phyloP scores from a whole-genome alignment of 768 basidiomycete species.

The Macrolepiota albuminosa region DNA sequence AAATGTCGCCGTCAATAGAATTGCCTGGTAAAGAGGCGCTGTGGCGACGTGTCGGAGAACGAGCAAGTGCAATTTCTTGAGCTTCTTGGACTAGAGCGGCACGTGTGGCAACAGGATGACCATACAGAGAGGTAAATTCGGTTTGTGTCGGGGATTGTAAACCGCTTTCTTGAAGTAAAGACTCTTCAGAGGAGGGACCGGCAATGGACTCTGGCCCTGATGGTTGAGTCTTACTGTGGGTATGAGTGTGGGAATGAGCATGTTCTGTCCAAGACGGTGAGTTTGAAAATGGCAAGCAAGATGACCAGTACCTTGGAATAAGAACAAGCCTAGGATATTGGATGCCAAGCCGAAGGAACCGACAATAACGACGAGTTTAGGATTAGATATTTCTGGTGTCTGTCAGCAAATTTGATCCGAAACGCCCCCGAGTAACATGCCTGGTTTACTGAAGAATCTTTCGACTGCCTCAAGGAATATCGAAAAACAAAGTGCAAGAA shows the following conservation, averaged over 20 bases:
- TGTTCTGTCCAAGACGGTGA: slow-evolving; percentile 43
- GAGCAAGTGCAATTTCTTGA: slow-evolving; percentile 65
- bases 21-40: slow-evolving; percentile 19
- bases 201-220: slow-evolving; percentile 17
- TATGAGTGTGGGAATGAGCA: slow-evolving; percentile 57
- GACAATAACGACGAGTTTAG: slow-evolving; percentile 84
- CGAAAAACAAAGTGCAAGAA: slow-evolving; percentile 94
- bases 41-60: slow-evolving; percentile 34
- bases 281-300: not conserved
- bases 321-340: slow-evolving; percentile 88
- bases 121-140: slow-evolving; percentile 60
- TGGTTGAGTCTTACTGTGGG: slow-evolving; percentile 37
- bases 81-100: slow-evolving; percentile 79
- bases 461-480: slow-evolving; percentile 90
- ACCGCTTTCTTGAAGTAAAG: slow-evolving; percentile 16
- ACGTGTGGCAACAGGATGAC: slow-evolving; percentile 68
- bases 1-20: slow-evolving; percentile 14
- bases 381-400: slow-evolving; percentile 76
- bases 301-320: slow-evolving; percentile 81
- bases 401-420: slow-evolving; percentile 7
- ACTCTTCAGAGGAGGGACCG: slow-evolving; percentile 27
- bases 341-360: slow-evolving; percentile 86
- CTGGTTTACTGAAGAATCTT: slow-evolving; percentile 82
- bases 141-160: slow-evolving; percentile 26
- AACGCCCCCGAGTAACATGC: slow-evolving; percentile 32